These are phyloP conservation scores for Taphrina deformans DNA, from an alignment of 1,139 yeast species.

Conservation along the genomic window DNA sequence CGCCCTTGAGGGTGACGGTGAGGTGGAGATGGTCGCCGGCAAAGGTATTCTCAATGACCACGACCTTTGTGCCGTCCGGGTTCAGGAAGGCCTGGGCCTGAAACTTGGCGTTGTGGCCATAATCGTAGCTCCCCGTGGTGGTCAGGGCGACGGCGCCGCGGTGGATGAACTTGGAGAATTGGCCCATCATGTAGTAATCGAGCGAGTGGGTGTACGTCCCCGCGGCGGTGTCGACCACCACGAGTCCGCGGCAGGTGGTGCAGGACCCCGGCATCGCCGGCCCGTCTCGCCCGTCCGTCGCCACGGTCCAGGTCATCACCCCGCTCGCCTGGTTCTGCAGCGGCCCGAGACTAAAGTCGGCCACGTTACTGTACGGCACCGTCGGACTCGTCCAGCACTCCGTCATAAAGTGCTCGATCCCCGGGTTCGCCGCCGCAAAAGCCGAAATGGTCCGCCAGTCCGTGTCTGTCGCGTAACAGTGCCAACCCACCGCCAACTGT, in stretches of 20 bases:
- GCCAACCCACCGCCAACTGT: constrained; percentile 1
- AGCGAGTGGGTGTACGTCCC: background rate
- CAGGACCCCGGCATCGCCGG: constrained; percentile 4
- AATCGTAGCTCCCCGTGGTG: background rate
- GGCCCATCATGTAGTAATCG: constrained; percentile 6
- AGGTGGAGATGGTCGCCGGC: background rate
- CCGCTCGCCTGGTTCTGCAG: background rate
- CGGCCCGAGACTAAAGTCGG: background rate
- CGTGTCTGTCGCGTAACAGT: background rate
- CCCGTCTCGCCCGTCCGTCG: background rate
- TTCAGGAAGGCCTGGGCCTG: background rate
- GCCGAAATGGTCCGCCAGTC: background rate
- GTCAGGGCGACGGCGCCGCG: background rate
- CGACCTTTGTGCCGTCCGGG: background rate
- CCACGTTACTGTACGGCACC: background rate
- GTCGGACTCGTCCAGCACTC: constrained; percentile 13
- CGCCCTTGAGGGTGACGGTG: background rate
- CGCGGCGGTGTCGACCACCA: background rate
- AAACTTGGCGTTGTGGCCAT: background rate
- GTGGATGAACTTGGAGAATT: constrained; percentile 1
- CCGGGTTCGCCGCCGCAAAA: background rate
- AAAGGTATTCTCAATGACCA: constrained; percentile 6
- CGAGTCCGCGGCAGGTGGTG: background rate
- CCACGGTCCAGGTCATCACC: constrained; percentile 1
- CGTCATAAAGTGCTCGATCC: background rate